Evolutionary conservation across 1,284 basidiomycete genomes (phyloP), one percentile per base, ranked within the genome.

Genomic region (Rhodotorula sp.): DNA sequence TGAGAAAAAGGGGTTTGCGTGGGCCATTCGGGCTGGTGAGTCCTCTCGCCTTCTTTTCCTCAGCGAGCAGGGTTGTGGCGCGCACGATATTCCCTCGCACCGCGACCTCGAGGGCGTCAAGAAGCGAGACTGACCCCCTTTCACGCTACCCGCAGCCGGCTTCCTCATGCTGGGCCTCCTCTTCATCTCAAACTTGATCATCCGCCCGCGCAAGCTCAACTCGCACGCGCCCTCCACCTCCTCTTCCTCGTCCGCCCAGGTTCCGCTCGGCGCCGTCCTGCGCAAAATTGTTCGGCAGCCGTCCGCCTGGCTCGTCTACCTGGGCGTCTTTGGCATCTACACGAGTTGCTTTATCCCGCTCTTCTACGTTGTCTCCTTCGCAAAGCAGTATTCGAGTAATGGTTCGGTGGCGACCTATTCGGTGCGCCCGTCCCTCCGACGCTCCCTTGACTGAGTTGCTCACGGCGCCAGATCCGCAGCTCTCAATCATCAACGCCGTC

Each of bases 401-500:
- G 58, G 36, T 1, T 19, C 58, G 2, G 59, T 73, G 36, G 62
- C 65, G 0, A 36, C 64, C 10, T 70, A 73, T 55, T 64, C 71
- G 15, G 59, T 72, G n/a, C 27, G 57, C 53, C 44, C 62, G 8
- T 22, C 5, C 6, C 48, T 12, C 22, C 37, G 39, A 17, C 27
- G 39, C 63, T 41, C n/a, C 15, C 1, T 21, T 36, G 22, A n/a
- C 62, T 64, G 21, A 53, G 39, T 3, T 15, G n/a, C 25, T 25
- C 29, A 32, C 21, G 12, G 17, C 44, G 15, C 41, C 41, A 15
- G 8, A 29, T 25, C n/a, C 7, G 5, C 63, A 74, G 66, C 66
- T 75, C 57, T 68, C 74, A 0, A 76, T 76, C 61, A 68, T 76
- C 55, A 76, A 76, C 59, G 71, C 64, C 6, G 27, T 67, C 13